Evolutionary conservation across 139 green algal species (phyloP).

Genomic region (Haematococcus sp.): DNA sequence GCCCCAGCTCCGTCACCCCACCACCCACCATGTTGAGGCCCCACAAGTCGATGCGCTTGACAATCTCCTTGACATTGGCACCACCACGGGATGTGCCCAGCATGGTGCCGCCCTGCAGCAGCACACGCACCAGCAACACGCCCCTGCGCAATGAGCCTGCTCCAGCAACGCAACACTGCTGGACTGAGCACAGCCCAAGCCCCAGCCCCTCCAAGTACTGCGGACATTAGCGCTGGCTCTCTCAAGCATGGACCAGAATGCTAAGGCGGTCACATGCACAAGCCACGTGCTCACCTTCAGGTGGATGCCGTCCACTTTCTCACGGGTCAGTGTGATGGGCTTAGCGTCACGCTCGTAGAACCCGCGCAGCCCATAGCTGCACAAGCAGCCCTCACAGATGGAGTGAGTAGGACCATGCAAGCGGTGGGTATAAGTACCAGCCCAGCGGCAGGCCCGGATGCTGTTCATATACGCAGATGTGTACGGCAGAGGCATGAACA

Average conservation of each 20-base stretch:
- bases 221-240: too few species aligned
- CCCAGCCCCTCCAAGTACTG: too few species aligned
- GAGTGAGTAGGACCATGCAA: too few species aligned
- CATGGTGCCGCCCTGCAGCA: background rate
- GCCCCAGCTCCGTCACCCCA: too few species aligned
- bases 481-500: too few species aligned
- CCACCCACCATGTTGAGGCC: slow-evolving; percentile 91
- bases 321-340: slow-evolving; percentile 77
- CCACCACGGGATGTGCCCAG: slow-evolving; percentile 92
- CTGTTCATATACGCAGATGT: too few species aligned
- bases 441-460: too few species aligned
- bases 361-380: slow-evolving; percentile 81
- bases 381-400: background rate
- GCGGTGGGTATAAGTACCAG: too few species aligned
- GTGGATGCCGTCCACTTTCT: slow-evolving; percentile 90
- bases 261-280: slow-evolving; percentile 35
- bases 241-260: too few species aligned
- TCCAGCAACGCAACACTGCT: background rate
- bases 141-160: too few species aligned
- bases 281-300: slow-evolving; percentile 89
- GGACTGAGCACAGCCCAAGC: background rate
- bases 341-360: slow-evolving; percentile 86
- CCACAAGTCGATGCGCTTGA: slow-evolving; percentile 91
- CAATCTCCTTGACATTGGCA: slow-evolving; percentile 89
- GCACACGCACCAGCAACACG: background rate